Conservation (phyloP, 768 basidiomycete genomes). For the Russula griseocarnosa region DNA sequence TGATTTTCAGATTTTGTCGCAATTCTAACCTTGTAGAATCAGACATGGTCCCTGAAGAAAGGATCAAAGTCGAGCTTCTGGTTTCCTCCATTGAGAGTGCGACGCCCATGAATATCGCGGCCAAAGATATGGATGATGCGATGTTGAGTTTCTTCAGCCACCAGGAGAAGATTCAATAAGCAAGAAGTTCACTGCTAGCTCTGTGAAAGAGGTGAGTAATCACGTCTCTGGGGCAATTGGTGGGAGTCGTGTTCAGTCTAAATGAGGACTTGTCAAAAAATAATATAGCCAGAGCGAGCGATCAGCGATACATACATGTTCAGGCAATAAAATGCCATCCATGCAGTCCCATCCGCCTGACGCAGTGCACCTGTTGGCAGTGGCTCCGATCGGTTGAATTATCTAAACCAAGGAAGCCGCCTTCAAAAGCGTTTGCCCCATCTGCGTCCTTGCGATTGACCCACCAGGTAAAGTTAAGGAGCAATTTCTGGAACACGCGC, state of each 20-base stretch:
- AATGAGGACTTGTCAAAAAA: slow-evolving; percentile 11
- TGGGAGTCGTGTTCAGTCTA: slow-evolving; percentile 86
- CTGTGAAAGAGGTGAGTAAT: slow-evolving; percentile 36
- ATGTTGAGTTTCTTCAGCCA: slow-evolving; percentile 97
- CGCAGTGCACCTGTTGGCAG: slow-evolving; percentile 92
- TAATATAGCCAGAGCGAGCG: not conserved
- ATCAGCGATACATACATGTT: slow-evolving; percentile 67
- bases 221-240: not conserved
- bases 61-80: slow-evolving; percentile 85
- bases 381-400: slow-evolving; percentile 98
- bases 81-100: slow-evolving; percentile 91
- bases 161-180: slow-evolving; percentile 93
- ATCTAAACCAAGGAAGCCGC: slow-evolving; percentile 95
- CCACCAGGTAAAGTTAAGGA: slow-evolving; percentile 99
- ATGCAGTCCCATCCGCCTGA: slow-evolving; percentile 97
- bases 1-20: not conserved
- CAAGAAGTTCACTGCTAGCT: slow-evolving; percentile 95
- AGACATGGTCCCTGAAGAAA: slow-evolving; percentile 94
- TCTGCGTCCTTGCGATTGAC: slow-evolving; percentile 96
- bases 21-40: slow-evolving; percentile 81
- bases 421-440: slow-evolving; percentile 96
- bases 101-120: slow-evolving; percentile 78
- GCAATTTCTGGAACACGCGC: slow-evolving; percentile 95
- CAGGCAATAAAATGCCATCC: slow-evolving; percentile 99
- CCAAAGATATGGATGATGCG: slow-evolving; percentile 98